Evolutionary conservation across 345 rosid genomes (phyloP).

Genomic region (Eucalyptus leucophloia): DNA sequence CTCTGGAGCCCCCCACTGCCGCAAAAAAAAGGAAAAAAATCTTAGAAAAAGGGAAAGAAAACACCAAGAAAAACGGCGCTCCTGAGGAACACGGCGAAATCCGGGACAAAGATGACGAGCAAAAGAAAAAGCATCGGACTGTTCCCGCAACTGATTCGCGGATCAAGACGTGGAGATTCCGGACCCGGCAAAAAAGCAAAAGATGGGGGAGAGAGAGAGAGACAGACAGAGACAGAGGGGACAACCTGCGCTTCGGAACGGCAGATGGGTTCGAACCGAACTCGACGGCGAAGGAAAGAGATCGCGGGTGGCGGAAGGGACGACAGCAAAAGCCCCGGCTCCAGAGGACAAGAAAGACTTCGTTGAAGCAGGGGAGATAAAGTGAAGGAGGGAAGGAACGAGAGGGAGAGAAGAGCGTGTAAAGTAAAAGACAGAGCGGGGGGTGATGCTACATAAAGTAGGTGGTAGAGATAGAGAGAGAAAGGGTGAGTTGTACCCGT

Average conservation of each 20-base stretch:
- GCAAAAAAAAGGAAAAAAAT: background rate
- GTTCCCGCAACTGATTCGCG: background rate
- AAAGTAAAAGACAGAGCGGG: background rate
- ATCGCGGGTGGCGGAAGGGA: background rate
- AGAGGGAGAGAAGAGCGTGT: background rate
- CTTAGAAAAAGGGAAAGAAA: background rate
- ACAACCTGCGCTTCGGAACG: background rate
- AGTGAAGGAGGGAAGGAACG: background rate
- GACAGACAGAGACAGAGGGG: background rate
- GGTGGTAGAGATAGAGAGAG: background rate
- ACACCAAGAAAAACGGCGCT: background rate
- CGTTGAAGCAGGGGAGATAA: background rate
- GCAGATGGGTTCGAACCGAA: background rate
- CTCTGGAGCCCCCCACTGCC: background rate
- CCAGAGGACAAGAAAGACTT: background rate
- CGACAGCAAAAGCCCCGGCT: background rate
- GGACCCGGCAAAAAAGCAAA: background rate
- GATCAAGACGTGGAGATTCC: background rate
- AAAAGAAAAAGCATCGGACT: background rate
- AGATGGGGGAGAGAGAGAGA: background rate
- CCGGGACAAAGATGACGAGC: background rate
- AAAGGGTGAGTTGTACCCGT: background rate
- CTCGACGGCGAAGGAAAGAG: background rate
- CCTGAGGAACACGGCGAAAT: background rate
- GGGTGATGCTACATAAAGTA: background rate